Percentiles rank a stretch among this genome's conserved stretches.
Conservation (phyloP, 345 rosid species). For the Litchi chinensis region DNA sequence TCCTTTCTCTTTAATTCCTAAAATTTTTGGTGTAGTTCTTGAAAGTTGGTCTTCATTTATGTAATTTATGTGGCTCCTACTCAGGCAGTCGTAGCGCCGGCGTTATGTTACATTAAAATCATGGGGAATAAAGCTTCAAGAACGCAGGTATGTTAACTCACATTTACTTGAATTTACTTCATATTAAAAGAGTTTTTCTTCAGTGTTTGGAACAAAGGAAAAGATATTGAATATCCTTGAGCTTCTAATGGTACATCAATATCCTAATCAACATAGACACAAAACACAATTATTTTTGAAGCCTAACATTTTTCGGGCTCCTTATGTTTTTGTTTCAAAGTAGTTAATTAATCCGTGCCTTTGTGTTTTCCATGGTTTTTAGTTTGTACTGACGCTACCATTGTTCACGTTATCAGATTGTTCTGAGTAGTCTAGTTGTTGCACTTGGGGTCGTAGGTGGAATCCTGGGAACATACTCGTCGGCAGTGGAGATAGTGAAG, state of each 20-base stretch:
- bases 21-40: neutral
- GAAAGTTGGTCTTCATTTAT: neutral
- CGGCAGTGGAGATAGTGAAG: neutral
- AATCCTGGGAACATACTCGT: constrained; percentile 2
- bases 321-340: neutral
- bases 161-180: neutral
- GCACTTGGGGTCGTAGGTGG: neutral
- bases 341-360: neutral
- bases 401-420: neutral
- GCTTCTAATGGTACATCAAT: too few relatives aligned
- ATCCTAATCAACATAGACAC: too few relatives aligned
- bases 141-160: constrained; percentile 48
- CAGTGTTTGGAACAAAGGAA: neutral
- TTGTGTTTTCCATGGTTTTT: neutral
- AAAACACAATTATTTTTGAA: too few relatives aligned
- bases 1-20: neutral
- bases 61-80: constrained; percentile 12
- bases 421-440: neutral
- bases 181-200: neutral
- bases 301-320: neutral
- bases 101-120: constrained; percentile 77
- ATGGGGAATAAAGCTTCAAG: constrained; percentile 69
- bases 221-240: neutral
- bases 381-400: neutral
- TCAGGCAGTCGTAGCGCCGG: constrained; percentile 81